Evolutionary conservation across 225 moss, liverwort and hornwort genomes (phyloP).

Genomic region (Sphagnum tenellum): DNA sequence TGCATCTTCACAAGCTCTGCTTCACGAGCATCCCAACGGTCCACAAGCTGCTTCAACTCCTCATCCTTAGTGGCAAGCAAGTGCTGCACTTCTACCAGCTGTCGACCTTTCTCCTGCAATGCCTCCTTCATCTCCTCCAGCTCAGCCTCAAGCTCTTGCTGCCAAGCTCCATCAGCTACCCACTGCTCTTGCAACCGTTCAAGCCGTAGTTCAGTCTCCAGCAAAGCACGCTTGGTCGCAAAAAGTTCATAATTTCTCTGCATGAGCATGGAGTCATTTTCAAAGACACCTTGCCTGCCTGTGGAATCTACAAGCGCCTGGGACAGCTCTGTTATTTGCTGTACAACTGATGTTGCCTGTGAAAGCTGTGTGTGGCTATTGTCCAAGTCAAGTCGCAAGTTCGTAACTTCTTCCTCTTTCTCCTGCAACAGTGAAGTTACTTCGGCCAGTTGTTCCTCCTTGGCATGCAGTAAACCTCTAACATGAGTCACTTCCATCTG

Average conservation of each 20-base stretch:
- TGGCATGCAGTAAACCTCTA: conserved; percentile 16
- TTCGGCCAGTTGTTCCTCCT: conserved; percentile 28
- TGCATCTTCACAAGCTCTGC: conserved; percentile 18
- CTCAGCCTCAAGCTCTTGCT: conserved; percentile 31
- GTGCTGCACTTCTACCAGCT: conserved; percentile 14
- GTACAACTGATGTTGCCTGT: conserved; percentile 27
- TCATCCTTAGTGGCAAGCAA: conserved; percentile 26
- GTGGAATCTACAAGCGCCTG: conserved; percentile 25
- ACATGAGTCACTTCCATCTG: conserved; percentile 27
- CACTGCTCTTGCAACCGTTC: conserved; percentile 22
- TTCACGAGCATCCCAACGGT: conserved; percentile 30
- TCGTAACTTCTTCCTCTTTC: conserved; percentile 31
- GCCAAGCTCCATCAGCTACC: conserved; percentile 10
- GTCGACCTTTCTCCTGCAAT: conserved; percentile 24
- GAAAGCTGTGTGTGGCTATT: conserved; percentile 33
- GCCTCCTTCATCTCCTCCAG: conserved; percentile 34
- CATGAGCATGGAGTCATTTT: conserved; percentile 30
- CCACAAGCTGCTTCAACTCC: conserved; percentile 23
- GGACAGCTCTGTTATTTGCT: conserved; percentile 39
- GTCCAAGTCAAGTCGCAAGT: conserved; percentile 24
- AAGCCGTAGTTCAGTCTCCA: conserved; percentile 26
- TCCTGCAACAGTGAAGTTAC: conserved; percentile 20
- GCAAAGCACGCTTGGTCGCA: conserved; percentile 25
- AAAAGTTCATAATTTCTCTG: conserved; percentile 35
- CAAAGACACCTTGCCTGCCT: conserved; percentile 3